Percentiles rank a stretch among this genome's conserved stretches.
Evolutionary conservation across 768 basidiomycete genomes (phyloP).

Genomic region (Suillus hirtellus): DNA sequence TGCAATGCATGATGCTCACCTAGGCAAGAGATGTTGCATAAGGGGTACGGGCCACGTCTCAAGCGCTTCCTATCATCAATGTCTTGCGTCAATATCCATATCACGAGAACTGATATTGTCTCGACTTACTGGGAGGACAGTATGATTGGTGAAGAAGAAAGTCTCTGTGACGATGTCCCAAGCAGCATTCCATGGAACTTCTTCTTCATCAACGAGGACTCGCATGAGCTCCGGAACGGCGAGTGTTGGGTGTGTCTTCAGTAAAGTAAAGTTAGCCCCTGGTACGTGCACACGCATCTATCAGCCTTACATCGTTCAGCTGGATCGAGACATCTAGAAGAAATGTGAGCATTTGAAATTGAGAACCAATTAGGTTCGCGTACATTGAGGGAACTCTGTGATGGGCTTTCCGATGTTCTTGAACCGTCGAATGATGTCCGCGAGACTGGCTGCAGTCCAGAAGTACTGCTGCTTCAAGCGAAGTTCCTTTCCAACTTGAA

Average conservation of each 20-base stretch:
- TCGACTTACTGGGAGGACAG: constrained; percentile 76
- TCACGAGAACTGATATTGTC: background rate
- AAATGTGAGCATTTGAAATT: constrained; percentile 10
- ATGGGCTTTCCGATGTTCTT: constrained; percentile 85
- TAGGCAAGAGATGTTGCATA: constrained; percentile 81
- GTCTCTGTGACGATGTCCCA: constrained; percentile 90
- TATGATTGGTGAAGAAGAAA: constrained; percentile 96
- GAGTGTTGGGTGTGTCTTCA: constrained; percentile 91
- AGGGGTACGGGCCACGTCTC: constrained; percentile 94
- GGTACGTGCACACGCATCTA: background rate
- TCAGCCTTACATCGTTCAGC: constrained; percentile 75
- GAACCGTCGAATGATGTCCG: constrained; percentile 91
- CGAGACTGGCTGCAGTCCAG: constrained; percentile 86
- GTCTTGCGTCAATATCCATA: background rate
- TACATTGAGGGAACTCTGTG: constrained; percentile 79
- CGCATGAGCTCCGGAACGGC: constrained; percentile 96
- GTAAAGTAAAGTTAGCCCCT: background rate
- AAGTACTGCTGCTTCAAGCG: constrained; percentile 97
- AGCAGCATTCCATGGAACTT: constrained; percentile 76
- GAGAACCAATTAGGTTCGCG: constrained; percentile 21
- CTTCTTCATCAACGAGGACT: constrained; percentile 89
- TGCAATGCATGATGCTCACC: constrained; percentile 39
- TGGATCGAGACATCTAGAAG: constrained; percentile 82
- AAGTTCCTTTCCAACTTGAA: constrained; percentile 77
- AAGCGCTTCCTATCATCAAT: constrained; percentile 60